Percentiles rank a stretch among this genome's conserved stretches.
phyloP scores from a whole-genome alignment of 129 eudicot species.

The Flaveria bidentis region DNA sequence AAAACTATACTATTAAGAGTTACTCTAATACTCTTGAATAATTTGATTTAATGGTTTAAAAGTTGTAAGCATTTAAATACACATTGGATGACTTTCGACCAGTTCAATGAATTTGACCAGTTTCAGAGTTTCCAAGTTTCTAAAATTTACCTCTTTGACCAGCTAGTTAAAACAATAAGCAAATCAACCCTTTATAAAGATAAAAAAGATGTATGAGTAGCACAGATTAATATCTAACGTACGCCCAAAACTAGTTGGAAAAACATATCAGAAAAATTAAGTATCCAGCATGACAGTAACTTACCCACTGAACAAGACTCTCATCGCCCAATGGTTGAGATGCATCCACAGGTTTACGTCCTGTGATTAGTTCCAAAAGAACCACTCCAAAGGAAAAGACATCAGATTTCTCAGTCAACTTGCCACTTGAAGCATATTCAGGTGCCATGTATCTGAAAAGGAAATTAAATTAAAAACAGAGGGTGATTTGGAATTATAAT shows the following conservation, averaged over 20 bases:
- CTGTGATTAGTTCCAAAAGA: constrained; percentile 86
- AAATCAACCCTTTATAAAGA: not conserved
- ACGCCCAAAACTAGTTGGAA: constrained; percentile 8
- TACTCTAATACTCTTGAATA: not conserved
- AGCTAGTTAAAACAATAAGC: too few relatives aligned
- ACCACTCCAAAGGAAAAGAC: constrained; percentile 88
- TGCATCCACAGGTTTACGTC: constrained; percentile 89
- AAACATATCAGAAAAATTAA: constrained; percentile 1
- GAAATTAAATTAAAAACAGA: not conserved
- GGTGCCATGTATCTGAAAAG: constrained; percentile 91
- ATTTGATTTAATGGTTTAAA: too few relatives aligned
- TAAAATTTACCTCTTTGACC: too few relatives aligned
- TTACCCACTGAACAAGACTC: constrained; percentile 89
- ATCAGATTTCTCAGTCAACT: constrained; percentile 88
- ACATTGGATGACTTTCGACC: too few relatives aligned
- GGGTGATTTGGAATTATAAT: not conserved
- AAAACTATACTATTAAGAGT: not conserved
- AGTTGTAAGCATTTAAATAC: too few relatives aligned
- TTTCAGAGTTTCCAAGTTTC: too few relatives aligned
- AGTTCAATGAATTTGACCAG: too few relatives aligned
- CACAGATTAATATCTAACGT: not conserved
- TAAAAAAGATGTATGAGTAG: not conserved
- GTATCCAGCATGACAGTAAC: constrained; percentile 20
- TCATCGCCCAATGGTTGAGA: constrained; percentile 82
- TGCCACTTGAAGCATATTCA: constrained; percentile 92